These are phyloP conservation scores for Chalciporus piperatoides DNA, from an alignment of 1,284 basidiomycete genomes.

Conservation along the genomic window DNA sequence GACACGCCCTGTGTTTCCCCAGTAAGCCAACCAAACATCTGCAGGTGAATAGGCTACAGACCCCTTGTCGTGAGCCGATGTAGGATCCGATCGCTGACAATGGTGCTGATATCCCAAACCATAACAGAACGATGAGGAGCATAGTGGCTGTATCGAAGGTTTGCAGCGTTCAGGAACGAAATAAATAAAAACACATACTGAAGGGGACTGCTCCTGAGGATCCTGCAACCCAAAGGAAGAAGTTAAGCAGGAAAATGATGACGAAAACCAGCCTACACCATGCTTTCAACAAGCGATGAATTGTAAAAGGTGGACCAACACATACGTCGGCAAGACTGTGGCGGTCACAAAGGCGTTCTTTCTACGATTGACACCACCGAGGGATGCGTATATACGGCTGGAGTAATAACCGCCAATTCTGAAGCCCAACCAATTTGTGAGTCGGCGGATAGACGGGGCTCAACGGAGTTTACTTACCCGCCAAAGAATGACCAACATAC, in stretches of 20 bases:
- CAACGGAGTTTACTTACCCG: conserved; percentile 41
- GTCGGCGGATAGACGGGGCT: not conserved
- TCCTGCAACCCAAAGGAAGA: conserved; percentile 80
- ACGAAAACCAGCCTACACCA: conserved; percentile 67
- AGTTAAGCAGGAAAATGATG: conserved; percentile 81
- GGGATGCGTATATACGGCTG: conserved; percentile 76
- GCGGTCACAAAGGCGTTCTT: conserved; percentile 88
- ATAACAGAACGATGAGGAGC: conserved; percentile 85
- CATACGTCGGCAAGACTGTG: conserved; percentile 82
- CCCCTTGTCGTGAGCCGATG: conserved; percentile 86
- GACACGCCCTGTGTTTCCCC: conserved; percentile 51
- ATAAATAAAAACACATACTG: conserved; percentile 45
- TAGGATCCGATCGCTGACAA: conserved; percentile 71
- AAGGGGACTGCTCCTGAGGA: conserved; percentile 97
- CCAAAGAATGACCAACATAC: conserved; percentile 96
- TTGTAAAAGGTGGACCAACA: conserved; percentile 6
- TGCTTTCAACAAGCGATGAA: conserved; percentile 2
- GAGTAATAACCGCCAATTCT: conserved; percentile 91
- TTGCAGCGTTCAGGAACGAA: not conserved
- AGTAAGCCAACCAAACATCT: conserved; percentile 9
- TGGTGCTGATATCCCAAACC: conserved; percentile 94
- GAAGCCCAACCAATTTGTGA: not conserved
- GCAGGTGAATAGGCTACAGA: conserved; percentile 36
- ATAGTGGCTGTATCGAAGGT: conserved; percentile 62
- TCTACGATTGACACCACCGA: conserved; percentile 79